Base-by-base conservation (phyloP, 306 rosid species). In the Rubus idaeus region DNA sequence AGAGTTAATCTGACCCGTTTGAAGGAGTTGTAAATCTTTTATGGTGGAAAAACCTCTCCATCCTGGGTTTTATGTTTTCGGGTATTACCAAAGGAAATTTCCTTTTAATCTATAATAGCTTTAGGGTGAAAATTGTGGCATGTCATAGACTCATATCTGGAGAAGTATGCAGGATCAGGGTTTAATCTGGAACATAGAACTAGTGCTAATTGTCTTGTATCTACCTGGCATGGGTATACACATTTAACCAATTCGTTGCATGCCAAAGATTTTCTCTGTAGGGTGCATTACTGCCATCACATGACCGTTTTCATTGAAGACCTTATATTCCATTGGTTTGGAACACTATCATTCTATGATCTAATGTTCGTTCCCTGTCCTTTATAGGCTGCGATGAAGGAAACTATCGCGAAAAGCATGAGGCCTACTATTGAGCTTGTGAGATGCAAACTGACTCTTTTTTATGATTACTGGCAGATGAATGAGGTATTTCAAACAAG, bases 401-500 rank as follows among this genome's bases (percentile, higher is more conserved):
- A 84, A 77, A 86, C 80, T 73, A 78, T 72, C 3, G 80, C 75
- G 72, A 80, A 77, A 75, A 80, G 84, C 56, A 51, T 63, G 79
- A 53, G 68, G 73, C 86, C 86, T 68, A 77, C 80, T 51, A 75
- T 82, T 85, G 97, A 95, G 89, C 90, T 95, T 69, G 97, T 92
- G 80, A 86, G 86, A 88, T 95, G 99, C 93, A 91, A 67, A 78
- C 83, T 95, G 78, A 89, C 96, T n/a, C 77, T 95, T 76, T 92
- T 88, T 79, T 95, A 95, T 78, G 86, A 86, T 76, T 95, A 95
- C 83, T 92, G 99, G 99, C 97, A 84, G 87, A 88, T 84, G 91
- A 85, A 91, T 80, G 97, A 95, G 99, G 97, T 95, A 92, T 67
- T 77, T 77, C 82, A 81, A 81, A 64, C 55, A 37, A 21, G 64